These are phyloP conservation scores for Podospora conica DNA, from an alignment of 495 filamentous ascomycete species.

Conservation along the genomic window DNA sequence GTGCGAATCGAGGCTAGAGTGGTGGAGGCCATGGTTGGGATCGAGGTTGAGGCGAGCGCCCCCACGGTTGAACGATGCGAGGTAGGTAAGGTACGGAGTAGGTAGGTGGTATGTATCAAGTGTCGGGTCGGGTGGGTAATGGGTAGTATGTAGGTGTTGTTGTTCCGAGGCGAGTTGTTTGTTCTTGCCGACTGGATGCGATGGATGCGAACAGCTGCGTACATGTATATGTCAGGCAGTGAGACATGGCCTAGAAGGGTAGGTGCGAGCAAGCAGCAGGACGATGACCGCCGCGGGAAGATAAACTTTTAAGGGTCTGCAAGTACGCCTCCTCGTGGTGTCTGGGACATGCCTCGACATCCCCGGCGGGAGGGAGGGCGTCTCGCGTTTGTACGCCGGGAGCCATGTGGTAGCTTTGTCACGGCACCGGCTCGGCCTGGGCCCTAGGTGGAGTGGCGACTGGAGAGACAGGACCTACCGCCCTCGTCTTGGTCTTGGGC, in stretches of 20 bases:
- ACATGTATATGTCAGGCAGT: slow-evolving; percentile 24
- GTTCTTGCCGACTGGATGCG: slow-evolving; percentile 11
- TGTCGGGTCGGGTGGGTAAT: neutral
- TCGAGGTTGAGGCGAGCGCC: neutral
- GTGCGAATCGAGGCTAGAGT: neutral
- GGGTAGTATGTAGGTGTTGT: too few relatives aligned
- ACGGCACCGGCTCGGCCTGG: slow-evolving; percentile 4
- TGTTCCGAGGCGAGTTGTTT: slow-evolving; percentile 6
- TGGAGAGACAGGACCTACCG: neutral
- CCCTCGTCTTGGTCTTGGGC: neutral
- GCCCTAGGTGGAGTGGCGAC: neutral
- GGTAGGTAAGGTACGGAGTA: too few relatives aligned
- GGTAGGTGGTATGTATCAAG: too few relatives aligned
- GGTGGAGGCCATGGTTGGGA: neutral
- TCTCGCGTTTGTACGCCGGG: slow-evolving; percentile 30
- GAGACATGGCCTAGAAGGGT: slow-evolving; percentile 22
- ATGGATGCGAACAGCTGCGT: slow-evolving; percentile 12
- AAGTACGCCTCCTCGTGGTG: slow-evolving; percentile 23
- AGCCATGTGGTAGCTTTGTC: slow-evolving; percentile 20
- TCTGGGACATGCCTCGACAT: slow-evolving; percentile 21
- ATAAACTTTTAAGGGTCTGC: slow-evolving; percentile 21
- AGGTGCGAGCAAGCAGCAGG: slow-evolving; percentile 1
- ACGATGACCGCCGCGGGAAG: slow-evolving; percentile 21
- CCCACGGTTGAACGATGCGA: neutral
- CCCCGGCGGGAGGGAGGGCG: slow-evolving; percentile 1